Base-by-base conservation (phyloP, 1,284 basidiomycete genomes). In the Anthracocystis setariae region DNA sequence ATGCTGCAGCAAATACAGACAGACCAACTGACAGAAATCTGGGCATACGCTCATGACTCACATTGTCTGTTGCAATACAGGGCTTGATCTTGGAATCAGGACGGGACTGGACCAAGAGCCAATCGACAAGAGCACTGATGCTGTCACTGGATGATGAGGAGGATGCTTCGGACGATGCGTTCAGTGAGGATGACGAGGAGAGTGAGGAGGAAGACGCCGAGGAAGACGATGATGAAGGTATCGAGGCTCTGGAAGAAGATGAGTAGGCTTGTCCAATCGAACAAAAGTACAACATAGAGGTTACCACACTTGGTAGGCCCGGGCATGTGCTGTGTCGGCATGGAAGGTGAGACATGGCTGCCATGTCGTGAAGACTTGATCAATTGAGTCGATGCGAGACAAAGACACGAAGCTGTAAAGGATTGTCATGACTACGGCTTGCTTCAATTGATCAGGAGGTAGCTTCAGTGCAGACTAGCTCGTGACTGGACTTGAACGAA, bases 81-180 rank as follows among this genome's bases (percentile, higher is more conserved):
- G 70, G 71, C 1, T 40, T 73, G 27, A 65, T 73, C n/a, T 29
- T 73, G 49, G 71, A 73, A 38, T 73, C 71, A 17, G 71, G 71
- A 18, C 33, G 62, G 1, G 71, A 73, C 32, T 73, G 71, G 71
- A 69, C 71, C 2, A 64, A 63, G 51, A 60, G 37, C 21, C 18
- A 21, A 12, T 60, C 55, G 23, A 65, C 62, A 10, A 33, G 71
- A 35, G 55, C 54, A 9, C 23, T 73, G 46, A 56, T 73, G 61
- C 51, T 73, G 10, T 69, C 65, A 46, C 48, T 73, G 5, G 71
- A 69, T 21, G 71, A 73, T 42, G 71, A 73, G 38, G 71, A 68
- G 20, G 66, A 62, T 43, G 66, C 54, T 2, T 73, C 71, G 3
- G 71, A 69, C n/a, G 71, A 73, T 42, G 71, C 66, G 20, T 65